Conservation (phyloP, 192 early-diverging fungal species). For the Umbelopsis isabellina region DNA sequence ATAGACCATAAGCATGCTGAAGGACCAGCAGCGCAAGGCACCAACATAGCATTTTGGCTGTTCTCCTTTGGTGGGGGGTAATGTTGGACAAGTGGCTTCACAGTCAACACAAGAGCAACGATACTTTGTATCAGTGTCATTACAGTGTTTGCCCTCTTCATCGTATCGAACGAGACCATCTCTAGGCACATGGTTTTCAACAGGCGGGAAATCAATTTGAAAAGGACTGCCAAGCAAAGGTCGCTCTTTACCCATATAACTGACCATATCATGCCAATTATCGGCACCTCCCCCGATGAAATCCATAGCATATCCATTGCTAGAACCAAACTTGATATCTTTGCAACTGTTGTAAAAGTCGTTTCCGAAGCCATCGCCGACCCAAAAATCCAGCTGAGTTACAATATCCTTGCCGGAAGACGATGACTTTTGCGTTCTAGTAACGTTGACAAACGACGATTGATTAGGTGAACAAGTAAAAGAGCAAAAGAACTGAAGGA, state of each 20-base stretch:
- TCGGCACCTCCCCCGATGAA: conserved; percentile 66
- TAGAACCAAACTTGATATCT: conserved; percentile 67
- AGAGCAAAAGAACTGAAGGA: conserved; percentile 63
- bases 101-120: conserved; percentile 69
- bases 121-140: conserved; percentile 51
- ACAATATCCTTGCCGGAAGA: conserved; percentile 41
- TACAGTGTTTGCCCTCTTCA: conserved; percentile 46
- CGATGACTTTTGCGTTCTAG: conserved; percentile 32
- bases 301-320: conserved; percentile 70
- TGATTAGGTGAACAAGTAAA: conserved; percentile 71
- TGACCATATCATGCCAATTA: conserved; percentile 57
- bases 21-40: conserved; percentile 52
- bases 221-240: conserved; percentile 64
- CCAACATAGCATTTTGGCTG: conserved; percentile 46
- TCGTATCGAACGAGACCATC: conserved; percentile 25
- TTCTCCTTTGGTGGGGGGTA: conserved; percentile 53
- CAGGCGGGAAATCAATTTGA: conserved; percentile 61
- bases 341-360: conserved; percentile 67
- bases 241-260: conserved; percentile 56
- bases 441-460: conserved; percentile 67
- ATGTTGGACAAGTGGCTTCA: conserved; percentile 52
- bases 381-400: conserved; percentile 52
- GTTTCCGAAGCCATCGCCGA: conserved; percentile 54
- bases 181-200: conserved; percentile 26
- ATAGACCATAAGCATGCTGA: conserved; percentile 50